Conservation (phyloP, 1,284 basidiomycete species). For the Ganoderma boninense region DNA sequence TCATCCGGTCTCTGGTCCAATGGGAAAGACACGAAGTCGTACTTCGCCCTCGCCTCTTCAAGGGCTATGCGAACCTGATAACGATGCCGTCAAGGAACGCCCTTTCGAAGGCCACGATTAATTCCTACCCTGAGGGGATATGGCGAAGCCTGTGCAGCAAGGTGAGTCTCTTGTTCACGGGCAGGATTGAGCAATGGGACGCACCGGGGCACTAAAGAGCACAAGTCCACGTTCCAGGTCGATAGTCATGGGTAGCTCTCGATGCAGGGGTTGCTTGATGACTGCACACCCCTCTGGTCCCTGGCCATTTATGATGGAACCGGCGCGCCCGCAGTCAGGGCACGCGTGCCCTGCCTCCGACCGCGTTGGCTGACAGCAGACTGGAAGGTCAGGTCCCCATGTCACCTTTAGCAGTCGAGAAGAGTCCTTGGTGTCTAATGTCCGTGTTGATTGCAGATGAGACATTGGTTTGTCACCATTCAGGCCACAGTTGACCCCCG, state of each 20-base stretch:
- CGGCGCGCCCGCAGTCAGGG: background rate
- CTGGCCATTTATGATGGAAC: background rate
- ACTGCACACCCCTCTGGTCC: background rate
- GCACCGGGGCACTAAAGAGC: slow-evolving; percentile 5
- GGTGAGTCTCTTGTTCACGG: background rate
- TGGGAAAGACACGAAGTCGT: slow-evolving; percentile 29
- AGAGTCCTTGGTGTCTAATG: background rate
- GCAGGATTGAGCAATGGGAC: background rate
- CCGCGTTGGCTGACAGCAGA: background rate
- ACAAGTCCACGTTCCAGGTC: background rate
- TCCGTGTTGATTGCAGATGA: background rate
- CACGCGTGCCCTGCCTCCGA: no score
- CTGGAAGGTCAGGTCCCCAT: background rate
- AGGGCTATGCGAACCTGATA: slow-evolving; percentile 14
- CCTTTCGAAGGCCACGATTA: background rate
- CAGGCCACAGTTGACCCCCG: background rate
- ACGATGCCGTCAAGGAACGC: background rate
- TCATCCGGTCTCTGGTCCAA: slow-evolving; percentile 46
- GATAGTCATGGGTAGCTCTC: background rate
- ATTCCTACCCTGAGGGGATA: slow-evolving; percentile 4
- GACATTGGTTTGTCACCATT: background rate
- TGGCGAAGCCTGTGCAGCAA: background rate
- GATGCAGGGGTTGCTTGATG: background rate
- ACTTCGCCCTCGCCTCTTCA: slow-evolving; percentile 31
- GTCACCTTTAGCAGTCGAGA: background rate